Evolutionary conservation across 1,139 yeast genomes (phyloP), one percentile per base, ranked within the genome.

Genomic region (Debaryomycetaceae sp.): DNA sequence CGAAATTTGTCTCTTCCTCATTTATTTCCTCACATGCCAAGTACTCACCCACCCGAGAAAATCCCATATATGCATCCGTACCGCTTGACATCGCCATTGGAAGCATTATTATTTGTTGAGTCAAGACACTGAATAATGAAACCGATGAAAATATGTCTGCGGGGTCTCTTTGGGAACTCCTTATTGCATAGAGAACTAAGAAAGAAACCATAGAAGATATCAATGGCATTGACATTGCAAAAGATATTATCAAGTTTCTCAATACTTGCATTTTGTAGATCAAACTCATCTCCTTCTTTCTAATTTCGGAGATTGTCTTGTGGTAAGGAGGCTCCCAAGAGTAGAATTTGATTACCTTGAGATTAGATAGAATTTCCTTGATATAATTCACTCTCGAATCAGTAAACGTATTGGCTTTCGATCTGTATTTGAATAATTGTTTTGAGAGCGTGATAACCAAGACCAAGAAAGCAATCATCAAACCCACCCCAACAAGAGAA

Each of bases 131-230:
- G 68, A 87, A 88, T 43, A 87, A 70, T 0, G 91, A 76, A 40
- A 88, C 68, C 9, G 95, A 83, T 0, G 96, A 78, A 58, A 88
- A 89, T n/a, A 88, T 80, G 34, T 75, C 67, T 5, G 88, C 91
- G 0, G 95, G 83, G 46, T 72, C 68, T 49, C 78, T 73, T 17
- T 72, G 65, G 37, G 72, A 70, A 42, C 54, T 52, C 39, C 49
- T 56, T 5, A 81, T 63, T 37, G 75, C 81, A 53, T 81, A 83
- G 53, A 85, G 65, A 1, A 82, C 81, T 49, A 87, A 76, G 59
- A 88, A 88, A 0, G 95, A 76, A 8, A 81, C 70, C 75, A 85
- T 72, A 4, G 91, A 83, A 3, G 89, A 78, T 42, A 85, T 61
- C 23, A 78, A 73, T 1, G 91, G 86, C 46, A 85, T 70, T 4